Base-by-base conservation (phyloP, 768 basidiomycete genomes). In the Leccinum disarticulatum region DNA sequence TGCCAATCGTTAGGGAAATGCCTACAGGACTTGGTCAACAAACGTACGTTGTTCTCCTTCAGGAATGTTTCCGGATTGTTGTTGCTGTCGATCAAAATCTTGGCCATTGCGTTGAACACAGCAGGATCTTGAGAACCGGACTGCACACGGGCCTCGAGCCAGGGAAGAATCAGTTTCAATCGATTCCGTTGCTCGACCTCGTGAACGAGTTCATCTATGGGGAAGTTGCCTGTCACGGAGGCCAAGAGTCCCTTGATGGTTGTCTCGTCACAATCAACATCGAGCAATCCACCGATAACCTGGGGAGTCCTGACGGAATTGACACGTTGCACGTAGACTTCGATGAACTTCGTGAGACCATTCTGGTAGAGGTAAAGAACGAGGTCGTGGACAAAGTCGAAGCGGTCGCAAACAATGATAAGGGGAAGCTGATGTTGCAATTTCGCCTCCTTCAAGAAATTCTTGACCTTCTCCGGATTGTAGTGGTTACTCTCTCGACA, bases 401-500 rank as follows among this genome's bases (percentile, higher is more conserved):
- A 99, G 41, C 97, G 94, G 74, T 99, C 97, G 83, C 97, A 98
- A 68, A 99, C 97, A 65, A 99, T 98, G 80, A 98, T 99, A 66
- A 99, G 87, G 4, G 97, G 97, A 38, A 99, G 87, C 73, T 98
- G 97, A 72, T 98, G 97, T 38, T 87, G 78, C 30, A 99, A 87
- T 70, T 97, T 95, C 69, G 97, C 95, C 72, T 99, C 97, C 76
- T 98, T 98, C 74, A 98, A 86, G 88, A 98, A 98, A 78, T 99
- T 99, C 83, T 99, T 98, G 84, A 98, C 97, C 77, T 99, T 99
- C 80, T 99, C 97, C 1, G 97, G 93, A 75, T 95, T 98, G 83
- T 98, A 98, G 77, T 80, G 81, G 77, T 98, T 98, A 75, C 91
- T 94, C 79, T 99, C 97, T 56, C 97, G 83, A 72, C 95, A 98